A percentile compares a stretch with the other conserved stretches of the same genome.
These are phyloP conservation scores for Coemansia sp. DNA, from an alignment of 192 early-diverging fungal species.

Conservation along the genomic window DNA sequence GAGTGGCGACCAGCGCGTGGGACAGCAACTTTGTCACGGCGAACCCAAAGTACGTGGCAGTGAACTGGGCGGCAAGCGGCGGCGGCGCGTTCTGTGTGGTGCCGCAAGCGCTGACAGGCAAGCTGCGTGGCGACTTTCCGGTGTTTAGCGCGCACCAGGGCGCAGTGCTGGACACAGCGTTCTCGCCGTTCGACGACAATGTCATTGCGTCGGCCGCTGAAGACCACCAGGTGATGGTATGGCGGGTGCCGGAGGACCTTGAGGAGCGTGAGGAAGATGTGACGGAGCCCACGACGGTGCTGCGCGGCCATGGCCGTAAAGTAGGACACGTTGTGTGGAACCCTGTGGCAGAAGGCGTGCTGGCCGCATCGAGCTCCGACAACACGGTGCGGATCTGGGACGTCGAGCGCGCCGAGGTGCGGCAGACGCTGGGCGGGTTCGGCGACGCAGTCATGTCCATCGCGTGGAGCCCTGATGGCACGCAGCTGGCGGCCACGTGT, in stretches of 20 bases:
- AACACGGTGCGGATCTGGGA: constrained; percentile 93
- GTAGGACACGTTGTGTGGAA: constrained; percentile 99
- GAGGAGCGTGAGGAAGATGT: constrained; percentile 69
- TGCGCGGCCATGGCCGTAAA: constrained; percentile 86
- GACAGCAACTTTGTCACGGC: constrained; percentile 96
- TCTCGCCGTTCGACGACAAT: constrained; percentile 97
- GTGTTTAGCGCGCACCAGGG: constrained; percentile 91
- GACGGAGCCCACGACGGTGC: constrained; percentile 73
- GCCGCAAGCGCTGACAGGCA: constrained; percentile 67
- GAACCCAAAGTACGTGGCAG: constrained; percentile 81
- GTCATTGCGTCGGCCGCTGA: constrained; percentile 87
- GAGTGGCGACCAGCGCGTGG: constrained; percentile 88
- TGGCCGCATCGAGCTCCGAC: constrained; percentile 87
- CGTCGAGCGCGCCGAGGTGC: constrained; percentile 77
- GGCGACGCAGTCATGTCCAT: constrained; percentile 90
- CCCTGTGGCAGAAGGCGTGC: constrained; percentile 90
- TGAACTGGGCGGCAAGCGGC: constrained; percentile 80
- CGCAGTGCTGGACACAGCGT: constrained; percentile 96
- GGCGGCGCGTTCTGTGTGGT: constrained; percentile 98
- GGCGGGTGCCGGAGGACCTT: constrained; percentile 85
- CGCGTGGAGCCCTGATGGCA: constrained; percentile 85
- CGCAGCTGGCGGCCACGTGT: constrained; percentile 82
- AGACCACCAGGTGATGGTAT: constrained; percentile 90
- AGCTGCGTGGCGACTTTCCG: constrained; percentile 83
- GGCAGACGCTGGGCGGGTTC: constrained; percentile 79